Evolutionary conservation across 176 grass and related monocot genomes (phyloP), one percentile per base, ranked within the genome.

Genomic region (Oryza coarctata): DNA sequence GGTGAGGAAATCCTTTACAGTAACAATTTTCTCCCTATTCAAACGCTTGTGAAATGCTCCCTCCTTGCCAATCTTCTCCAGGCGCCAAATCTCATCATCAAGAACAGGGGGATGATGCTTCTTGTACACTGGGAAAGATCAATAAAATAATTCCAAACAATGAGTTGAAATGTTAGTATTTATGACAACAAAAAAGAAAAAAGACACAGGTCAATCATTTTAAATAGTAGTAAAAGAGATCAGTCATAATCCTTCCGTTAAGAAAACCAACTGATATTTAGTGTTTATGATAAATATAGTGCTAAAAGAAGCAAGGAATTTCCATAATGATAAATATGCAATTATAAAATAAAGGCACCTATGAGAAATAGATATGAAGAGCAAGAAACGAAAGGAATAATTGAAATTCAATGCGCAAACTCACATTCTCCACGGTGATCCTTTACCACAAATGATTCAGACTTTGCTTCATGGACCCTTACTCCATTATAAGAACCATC

Each of bases 341-440:
- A 49, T 33, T 84, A 6, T 75, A 45, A 52, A 89, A 58, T 36
- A 57, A 18, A 89, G 57, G 40, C 14, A 71, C 5, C 7, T 32
- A 28, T 9, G 5, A 5, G 0, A 78, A 62, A 70, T 66, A n/a
- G n/a, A n/a, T n/a, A n/a, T n/a, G n/a, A n/a, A 52, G 47, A 76
- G 58, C 20, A 79, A 77, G 10, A 64, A 77, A 71, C 3, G 60
- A 67, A 80, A 78, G 73, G 29, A 34, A 86, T 39, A 36, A 26
- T 66, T 90, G 15, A 79, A 80, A 65, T 52, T 38, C 57, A 73
- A 86, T 66, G 3, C 17, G 23, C 55, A 69, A 78, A 94, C 92
- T 95, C 85, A 98, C 96, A 88, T 84, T 98, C 96, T 82, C 96
- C 96, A 78, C 96, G 96, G 76, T 98, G 96, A 65, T 98, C 96